phyloP scores from a whole-genome alignment of 345 rosid genomes.

The Corchorus olitorius region DNA sequence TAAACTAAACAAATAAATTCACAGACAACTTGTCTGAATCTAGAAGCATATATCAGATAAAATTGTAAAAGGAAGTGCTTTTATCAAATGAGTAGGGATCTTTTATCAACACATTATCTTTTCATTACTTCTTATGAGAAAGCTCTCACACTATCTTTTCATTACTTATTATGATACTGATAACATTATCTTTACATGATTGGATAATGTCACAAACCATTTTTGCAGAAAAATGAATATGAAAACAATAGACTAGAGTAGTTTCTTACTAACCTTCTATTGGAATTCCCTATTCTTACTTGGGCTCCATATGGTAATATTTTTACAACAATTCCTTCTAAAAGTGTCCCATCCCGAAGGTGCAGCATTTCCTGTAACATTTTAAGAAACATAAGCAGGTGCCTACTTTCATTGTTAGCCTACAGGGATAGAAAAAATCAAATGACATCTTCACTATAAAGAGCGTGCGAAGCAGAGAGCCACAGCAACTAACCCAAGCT shows the following conservation, averaged over 20 bases:
- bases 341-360: slow-evolving; percentile 85
- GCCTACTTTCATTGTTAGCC: not conserved
- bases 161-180: not conserved
- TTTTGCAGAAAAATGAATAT: not conserved
- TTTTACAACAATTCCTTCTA: slow-evolving; percentile 79
- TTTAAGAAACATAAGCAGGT: slow-evolving; percentile 16
- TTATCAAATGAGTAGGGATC: not conserved
- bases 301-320: slow-evolving; percentile 89
- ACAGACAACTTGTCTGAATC: not conserved
- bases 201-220: not conserved
- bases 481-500: slow-evolving; percentile 67
- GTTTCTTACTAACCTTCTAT: slow-evolving; percentile 62
- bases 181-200: not conserved
- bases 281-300: slow-evolving; percentile 73
- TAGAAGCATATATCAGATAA: slow-evolving; percentile 9
- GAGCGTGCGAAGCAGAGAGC: not conserved
- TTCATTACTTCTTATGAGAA: not conserved
- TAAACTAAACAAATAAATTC: not conserved
- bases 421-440: slow-evolving; percentile 5
- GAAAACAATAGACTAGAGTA: not conserved
- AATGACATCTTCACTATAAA: not conserved
- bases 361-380: slow-evolving; percentile 67
- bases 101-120: slow-evolving; percentile 4
- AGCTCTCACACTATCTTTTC: not conserved
- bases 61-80: slow-evolving; percentile 8